Evolutionary conservation across 2,329 filamentous ascomycete species (phyloP).

Genomic region (Sarocladiaceae sp.): DNA sequence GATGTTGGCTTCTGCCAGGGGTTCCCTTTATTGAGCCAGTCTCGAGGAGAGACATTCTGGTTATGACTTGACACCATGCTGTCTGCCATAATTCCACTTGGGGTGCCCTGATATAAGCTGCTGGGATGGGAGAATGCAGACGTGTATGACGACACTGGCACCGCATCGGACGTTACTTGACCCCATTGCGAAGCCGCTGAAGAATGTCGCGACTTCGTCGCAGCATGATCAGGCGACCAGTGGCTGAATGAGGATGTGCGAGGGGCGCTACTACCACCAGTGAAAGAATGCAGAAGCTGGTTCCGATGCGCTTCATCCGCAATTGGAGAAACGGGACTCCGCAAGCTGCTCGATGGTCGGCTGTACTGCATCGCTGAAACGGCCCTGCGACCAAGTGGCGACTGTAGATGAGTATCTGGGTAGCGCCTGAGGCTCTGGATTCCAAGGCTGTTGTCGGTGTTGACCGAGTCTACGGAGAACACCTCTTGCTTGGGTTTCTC

Average conservation of each 20-base stretch:
- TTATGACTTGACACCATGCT: no score
- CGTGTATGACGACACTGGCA: conserved; percentile 21
- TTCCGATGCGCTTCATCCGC: conserved; percentile 26
- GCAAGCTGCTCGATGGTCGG: background rate
- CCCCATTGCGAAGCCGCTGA: conserved; percentile 15
- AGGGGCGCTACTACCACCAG: conserved; percentile 10
- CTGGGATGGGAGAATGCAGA: conserved; percentile 41
- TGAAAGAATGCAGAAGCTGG: conserved; percentile 29
- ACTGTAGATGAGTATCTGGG: conserved; percentile 12
- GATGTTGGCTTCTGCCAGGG: background rate
- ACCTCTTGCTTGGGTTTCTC: conserved; percentile 2
- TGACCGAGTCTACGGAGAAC: background rate
- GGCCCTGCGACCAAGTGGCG: conserved; percentile 4
- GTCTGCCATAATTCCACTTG: conserved; percentile 19
- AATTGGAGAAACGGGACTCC: background rate
- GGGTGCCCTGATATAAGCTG: conserved; percentile 44
- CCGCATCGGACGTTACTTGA: conserved; percentile 9
- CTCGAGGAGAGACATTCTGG: background rate
- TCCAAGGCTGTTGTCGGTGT: conserved; percentile 10
- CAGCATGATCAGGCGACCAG: conserved; percentile 15
- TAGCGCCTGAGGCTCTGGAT: conserved; percentile 10
- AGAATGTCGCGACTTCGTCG: conserved; percentile 9
- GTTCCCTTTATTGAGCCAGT: no score
- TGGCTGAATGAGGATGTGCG: conserved; percentile 18
- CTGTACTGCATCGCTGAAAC: conserved; percentile 4